Base-by-base conservation (phyloP, 2,329 filamentous ascomycete genomes). In the Botrytis porri region DNA sequence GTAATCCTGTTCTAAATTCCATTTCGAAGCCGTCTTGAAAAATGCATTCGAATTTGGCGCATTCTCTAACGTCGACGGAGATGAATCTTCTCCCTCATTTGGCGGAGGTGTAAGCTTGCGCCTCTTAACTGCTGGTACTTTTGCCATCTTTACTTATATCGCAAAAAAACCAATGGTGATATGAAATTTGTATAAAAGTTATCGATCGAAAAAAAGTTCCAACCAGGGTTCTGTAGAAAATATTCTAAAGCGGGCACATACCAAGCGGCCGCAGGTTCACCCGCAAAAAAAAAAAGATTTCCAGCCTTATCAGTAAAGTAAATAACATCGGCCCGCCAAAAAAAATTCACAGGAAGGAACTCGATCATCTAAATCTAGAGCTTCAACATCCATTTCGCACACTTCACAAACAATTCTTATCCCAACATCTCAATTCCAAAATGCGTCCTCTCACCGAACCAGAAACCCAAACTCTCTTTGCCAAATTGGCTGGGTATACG, bases 1-100 rank as follows among this genome's bases (percentile, higher is more conserved):
- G 85, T 98, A 98, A 82, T 93, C 92, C 80, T 97, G 92, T 84
- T 97, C 96, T 66, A 97, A 87, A 80, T 97, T 90, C 94, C 95
- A 98, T 82, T 90, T 91, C 74, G 93, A 87, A 9, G 92, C 93
- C 79, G 89, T 91, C 78, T 89, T 88, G 83, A 93, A 88, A 81
- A 95, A 94, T 7, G 75, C 74, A 71, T 78, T 80, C 12, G 76
- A 60, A 71, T 78, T 80, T 9, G 76, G 75, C 20, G 54, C 77
- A 71, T 75, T 67, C 48, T 80, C 76, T 29, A 80, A 74, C 54
- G 79, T 80, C 76, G 71, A 81, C 76, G 70, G 78, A 73, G 77
- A 80, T 54, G 75, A 81, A 75, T 77, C 80, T 63, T 86, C 85
- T 62, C 85, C 85, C 61, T 86, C 84, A 1, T 84, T 83, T 43